phyloP scores from a whole-genome alignment of 805 yeast species.

The Yarrowia sp. region DNA sequence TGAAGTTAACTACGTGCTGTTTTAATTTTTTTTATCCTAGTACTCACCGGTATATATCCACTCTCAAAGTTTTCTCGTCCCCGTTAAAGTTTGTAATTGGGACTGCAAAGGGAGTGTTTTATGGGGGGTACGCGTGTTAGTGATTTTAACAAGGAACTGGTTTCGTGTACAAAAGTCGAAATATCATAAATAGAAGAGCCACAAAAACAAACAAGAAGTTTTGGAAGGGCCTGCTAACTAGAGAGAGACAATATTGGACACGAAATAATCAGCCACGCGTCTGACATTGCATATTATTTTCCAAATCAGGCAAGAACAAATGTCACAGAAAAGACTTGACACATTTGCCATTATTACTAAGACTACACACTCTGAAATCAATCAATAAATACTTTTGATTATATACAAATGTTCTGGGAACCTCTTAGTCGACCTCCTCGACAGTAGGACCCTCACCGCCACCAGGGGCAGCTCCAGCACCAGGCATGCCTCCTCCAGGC shows the following conservation, averaged over 20 bases:
- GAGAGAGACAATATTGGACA: too few species aligned
- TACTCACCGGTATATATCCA: too few species aligned
- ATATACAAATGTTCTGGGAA: not conserved
- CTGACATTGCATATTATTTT: not conserved
- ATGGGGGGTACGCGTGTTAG: slow-evolving; percentile 5
- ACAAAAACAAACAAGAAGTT: too few species aligned
- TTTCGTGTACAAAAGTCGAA: not conserved
- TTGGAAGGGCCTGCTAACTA: not conserved
- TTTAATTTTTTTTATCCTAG: too few species aligned
- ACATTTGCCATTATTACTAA: too few species aligned
- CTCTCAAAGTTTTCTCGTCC: too few species aligned
- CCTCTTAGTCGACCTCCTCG: slow-evolving; percentile 13
- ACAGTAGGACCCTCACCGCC: slow-evolving; percentile 18
- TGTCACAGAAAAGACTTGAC: too few species aligned
- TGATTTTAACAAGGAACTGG: not conserved
- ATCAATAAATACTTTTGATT: slow-evolving; percentile 3
- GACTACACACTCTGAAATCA: not conserved
- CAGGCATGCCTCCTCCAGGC: slow-evolving; percentile 21
- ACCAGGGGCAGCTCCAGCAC: slow-evolving; percentile 19
- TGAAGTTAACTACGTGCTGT: too few species aligned
- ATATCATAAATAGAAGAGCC: too few species aligned
- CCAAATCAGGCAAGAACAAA: too few species aligned
- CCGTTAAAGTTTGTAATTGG: not conserved
- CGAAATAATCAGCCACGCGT: too few species aligned
- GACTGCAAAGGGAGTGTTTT: not conserved